Evolutionary conservation across 345 rosid genomes (phyloP).

Genomic region (Leavenworthia alabamica): DNA sequence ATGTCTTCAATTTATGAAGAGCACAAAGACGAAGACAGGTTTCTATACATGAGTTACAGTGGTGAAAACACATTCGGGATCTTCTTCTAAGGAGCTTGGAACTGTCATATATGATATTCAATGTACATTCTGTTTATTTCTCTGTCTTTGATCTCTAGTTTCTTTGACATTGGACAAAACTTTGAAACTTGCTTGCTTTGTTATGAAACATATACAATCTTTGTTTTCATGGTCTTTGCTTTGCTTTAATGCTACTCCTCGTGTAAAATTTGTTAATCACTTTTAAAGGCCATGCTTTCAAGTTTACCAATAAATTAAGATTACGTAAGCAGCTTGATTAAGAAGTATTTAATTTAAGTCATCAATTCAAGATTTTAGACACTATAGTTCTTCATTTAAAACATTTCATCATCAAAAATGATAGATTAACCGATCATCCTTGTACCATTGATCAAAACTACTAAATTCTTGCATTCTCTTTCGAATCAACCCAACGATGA

Average conservation of each 20-base stretch:
- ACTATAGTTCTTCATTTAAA: too few relatives aligned
- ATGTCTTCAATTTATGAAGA: slow-evolving; percentile 44
- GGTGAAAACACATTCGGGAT: slow-evolving; percentile 57
- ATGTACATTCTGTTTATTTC: slow-evolving; percentile 17
- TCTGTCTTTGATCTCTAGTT: not conserved
- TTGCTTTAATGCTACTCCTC: not conserved
- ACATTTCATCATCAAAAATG: too few relatives aligned
- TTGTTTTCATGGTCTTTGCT: slow-evolving; percentile 1
- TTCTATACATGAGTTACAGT: slow-evolving; percentile 57
- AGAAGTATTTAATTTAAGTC: too few relatives aligned
- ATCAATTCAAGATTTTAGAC: too few relatives aligned
- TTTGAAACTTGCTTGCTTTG: not conserved
- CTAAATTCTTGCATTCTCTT: too few relatives aligned
- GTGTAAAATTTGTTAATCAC: too few relatives aligned
- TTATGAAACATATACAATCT: not conserved
- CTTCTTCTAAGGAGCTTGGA: slow-evolving; percentile 13
- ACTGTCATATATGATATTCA: not conserved
- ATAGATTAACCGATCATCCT: too few relatives aligned
- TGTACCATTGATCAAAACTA: too few relatives aligned
- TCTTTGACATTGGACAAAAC: slow-evolving; percentile 1
- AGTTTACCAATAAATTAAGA: not conserved
- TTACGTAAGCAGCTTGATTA: not conserved
- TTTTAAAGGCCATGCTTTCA: not conserved
- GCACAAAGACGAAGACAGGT: slow-evolving; percentile 47
- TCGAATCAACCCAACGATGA: too few relatives aligned